Conservation (phyloP, 2,329 filamentous ascomycete genomes). For the Ophiostoma quercus region DNA sequence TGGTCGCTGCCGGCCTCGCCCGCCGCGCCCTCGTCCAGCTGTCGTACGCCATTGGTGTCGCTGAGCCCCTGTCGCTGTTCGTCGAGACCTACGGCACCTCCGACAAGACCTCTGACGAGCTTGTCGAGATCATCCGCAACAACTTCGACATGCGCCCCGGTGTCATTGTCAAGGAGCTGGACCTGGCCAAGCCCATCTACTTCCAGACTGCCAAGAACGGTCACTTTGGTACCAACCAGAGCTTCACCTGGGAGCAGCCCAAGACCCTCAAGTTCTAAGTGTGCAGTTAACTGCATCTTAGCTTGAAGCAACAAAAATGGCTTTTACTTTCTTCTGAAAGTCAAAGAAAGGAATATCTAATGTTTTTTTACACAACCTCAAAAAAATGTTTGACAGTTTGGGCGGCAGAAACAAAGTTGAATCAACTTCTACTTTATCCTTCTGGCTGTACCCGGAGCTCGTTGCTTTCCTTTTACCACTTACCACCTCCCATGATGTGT, state of each 20-base stretch:
- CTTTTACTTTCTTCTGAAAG: neutral
- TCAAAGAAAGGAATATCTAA: conserved; percentile 3
- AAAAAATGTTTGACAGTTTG: conserved; percentile 19
- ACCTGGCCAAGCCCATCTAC: conserved; percentile 95
- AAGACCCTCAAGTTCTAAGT: conserved; percentile 86
- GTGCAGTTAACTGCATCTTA: conserved; percentile 20
- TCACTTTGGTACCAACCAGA: conserved; percentile 96
- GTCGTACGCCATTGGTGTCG: conserved; percentile 97
- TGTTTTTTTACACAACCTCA: conserved; percentile 11
- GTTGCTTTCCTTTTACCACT: conserved; percentile 5
- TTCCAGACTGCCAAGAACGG: conserved; percentile 98
- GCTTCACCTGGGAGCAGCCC: conserved; percentile 97
- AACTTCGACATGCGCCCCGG: conserved; percentile 98
- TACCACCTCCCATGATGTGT: neutral
- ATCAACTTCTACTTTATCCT: conserved; percentile 5
- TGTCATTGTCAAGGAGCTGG: conserved; percentile 96
- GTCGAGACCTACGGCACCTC: conserved; percentile 98
- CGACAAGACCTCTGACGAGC: conserved; percentile 79
- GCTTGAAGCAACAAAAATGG: conserved; percentile 11
- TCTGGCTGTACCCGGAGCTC: conserved; percentile 9
- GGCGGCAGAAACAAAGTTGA: neutral
- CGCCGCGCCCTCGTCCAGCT: conserved; percentile 95
- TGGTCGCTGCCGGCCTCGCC: conserved; percentile 81
- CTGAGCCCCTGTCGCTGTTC: conserved; percentile 95
- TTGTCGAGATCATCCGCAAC: conserved; percentile 86